Percentiles rank a stretch among this genome's conserved stretches.
These are phyloP conservation scores for Pseudogymnoascus verrucosus DNA, from an alignment of 2,329 filamentous ascomycete genomes.

Conservation along the genomic window DNA sequence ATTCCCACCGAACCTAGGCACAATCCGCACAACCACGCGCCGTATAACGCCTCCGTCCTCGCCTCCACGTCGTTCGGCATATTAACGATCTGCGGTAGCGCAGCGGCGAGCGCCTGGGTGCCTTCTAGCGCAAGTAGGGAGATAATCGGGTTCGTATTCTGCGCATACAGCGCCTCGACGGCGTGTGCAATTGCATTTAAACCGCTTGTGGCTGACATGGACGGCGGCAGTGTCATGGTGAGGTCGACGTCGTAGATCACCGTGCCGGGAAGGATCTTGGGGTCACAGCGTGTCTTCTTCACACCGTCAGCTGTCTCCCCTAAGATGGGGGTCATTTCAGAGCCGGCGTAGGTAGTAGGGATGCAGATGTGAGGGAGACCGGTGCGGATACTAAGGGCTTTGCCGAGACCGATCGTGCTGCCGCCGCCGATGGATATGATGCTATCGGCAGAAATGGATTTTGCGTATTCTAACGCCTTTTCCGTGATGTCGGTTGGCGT, in stretches of 20 bases:
- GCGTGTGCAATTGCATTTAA: constrained; percentile 60
- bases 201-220: constrained; percentile 49
- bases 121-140: constrained; percentile 50
- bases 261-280: constrained; percentile 49
- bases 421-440: constrained; percentile 55
- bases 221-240: constrained; percentile 48
- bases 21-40: constrained; percentile 56
- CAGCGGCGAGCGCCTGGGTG: constrained; percentile 41
- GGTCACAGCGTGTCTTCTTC: constrained; percentile 50
- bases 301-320: constrained; percentile 51
- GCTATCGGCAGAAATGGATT: constrained; percentile 40
- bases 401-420: constrained; percentile 54
- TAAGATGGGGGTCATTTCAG: constrained; percentile 57
- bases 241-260: constrained; percentile 60
- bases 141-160: constrained; percentile 54
- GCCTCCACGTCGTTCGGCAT: constrained; percentile 38
- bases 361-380: constrained; percentile 50
- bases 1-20: constrained; percentile 53
- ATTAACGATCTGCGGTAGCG: constrained; percentile 45
- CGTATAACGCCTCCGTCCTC: constrained; percentile 48
- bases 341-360: constrained; percentile 52
- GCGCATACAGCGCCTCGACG: constrained; percentile 57
- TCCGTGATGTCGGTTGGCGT: constrained; percentile 51
- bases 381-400: constrained; percentile 46
- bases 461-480: constrained; percentile 41